Evolutionary conservation across 306 rosid genomes (phyloP).

Genomic region (Prosopis cineraria): DNA sequence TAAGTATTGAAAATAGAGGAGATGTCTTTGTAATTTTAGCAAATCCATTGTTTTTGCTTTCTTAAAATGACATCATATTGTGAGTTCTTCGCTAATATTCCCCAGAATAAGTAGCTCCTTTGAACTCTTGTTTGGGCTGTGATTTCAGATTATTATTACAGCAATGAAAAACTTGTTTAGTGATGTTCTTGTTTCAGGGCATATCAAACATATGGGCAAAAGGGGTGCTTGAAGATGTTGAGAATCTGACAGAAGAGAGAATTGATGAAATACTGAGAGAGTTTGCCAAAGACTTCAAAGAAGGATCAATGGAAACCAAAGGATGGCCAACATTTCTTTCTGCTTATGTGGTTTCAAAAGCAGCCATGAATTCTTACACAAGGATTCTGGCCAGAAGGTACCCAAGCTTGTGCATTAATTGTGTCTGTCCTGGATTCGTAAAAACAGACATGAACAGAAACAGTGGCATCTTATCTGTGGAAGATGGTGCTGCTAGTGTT

Average conservation of each 20-base stretch:
- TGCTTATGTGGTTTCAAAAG: constrained; percentile 47
- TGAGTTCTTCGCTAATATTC: no score
- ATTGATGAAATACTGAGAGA: constrained; percentile 36
- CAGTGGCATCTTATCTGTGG: constrained; percentile 39
- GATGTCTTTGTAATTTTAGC: no score
- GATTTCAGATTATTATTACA: neutral
- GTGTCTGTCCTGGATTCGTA: constrained; percentile 51
- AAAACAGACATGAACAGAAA: constrained; percentile 46
- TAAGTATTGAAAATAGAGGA: neutral
- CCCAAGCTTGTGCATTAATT: constrained; percentile 38
- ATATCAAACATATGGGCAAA: constrained; percentile 44
- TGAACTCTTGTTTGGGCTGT: no score
- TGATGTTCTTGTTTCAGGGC: constrained; percentile 29
- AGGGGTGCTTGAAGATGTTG: constrained; percentile 28
- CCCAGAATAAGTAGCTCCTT: no score
- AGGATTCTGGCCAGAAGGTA: constrained; percentile 42
- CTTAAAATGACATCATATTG: no score
- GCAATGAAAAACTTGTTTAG: neutral
- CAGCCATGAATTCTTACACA: constrained; percentile 50
- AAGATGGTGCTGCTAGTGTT: constrained; percentile 45
- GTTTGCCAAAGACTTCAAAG: constrained; percentile 42
- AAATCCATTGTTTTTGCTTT: no score
- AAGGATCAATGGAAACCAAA: constrained; percentile 40
- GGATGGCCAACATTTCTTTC: constrained; percentile 42
- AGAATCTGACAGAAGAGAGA: constrained; percentile 36